Conservation (phyloP, 2,329 filamentous ascomycete genomes). For the Microcera coccophila region DNA sequence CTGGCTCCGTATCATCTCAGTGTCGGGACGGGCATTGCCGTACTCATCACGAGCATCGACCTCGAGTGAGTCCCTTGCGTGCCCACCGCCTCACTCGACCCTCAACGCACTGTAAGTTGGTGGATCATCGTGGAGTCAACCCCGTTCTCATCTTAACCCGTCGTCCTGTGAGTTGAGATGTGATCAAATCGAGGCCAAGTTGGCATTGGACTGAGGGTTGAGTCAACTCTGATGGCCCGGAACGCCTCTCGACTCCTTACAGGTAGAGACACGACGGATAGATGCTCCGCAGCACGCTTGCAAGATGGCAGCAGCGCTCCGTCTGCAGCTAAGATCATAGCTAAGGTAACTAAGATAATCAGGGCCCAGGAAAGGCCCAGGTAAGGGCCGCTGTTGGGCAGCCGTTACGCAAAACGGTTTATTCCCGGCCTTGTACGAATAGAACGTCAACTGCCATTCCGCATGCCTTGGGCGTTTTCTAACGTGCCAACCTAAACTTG, state of each 20-base stretch:
- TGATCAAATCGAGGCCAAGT: conserved; percentile 3
- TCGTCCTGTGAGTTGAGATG: conserved; percentile 1
- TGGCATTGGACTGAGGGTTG: conserved; percentile 5
- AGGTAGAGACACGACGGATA: too few species aligned
- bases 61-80: conserved; percentile 19
- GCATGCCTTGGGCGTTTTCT: too few species aligned
- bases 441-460: too few species aligned
- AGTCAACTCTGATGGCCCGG: conserved; percentile 7
- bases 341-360: too few species aligned
- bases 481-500: too few species aligned
- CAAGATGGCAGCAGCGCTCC: too few species aligned
- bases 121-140: conserved; percentile 19
- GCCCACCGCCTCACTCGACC: conserved; percentile 13
- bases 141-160: conserved; percentile 11
- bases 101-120: conserved; percentile 13
- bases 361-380: too few species aligned
- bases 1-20: conserved; percentile 13
- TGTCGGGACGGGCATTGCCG: conserved; percentile 9
- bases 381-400: too few species aligned
- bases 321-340: too few species aligned
- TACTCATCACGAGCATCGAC: conserved; percentile 5
- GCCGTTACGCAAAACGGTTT: too few species aligned
- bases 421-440: too few species aligned
- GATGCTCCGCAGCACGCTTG: too few species aligned
- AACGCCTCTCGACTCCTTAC: conserved; percentile 9